Percentiles rank a stretch among this genome's conserved stretches.
These are phyloP conservation scores for Penicillium mononematosum DNA, from an alignment of 495 filamentous ascomycete species.

Conservation along the genomic window DNA sequence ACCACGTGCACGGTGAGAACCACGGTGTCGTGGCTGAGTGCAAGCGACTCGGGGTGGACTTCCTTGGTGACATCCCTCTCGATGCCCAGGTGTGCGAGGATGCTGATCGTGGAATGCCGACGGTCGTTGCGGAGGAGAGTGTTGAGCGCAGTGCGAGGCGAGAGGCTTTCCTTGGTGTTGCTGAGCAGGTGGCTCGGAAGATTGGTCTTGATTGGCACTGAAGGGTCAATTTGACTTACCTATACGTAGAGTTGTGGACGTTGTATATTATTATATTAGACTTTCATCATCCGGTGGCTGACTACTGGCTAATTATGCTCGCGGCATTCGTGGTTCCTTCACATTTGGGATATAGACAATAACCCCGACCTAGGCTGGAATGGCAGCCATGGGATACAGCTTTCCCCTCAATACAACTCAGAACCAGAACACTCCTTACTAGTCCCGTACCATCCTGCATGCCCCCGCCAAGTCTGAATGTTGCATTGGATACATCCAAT, in stretches of 20 bases:
- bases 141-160: constrained; percentile 69
- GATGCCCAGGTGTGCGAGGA: constrained; percentile 85
- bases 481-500: no score
- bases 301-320: neutral
- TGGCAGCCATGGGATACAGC: no score
- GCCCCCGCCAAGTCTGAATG: no score
- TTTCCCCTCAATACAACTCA: no score
- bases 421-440: no score
- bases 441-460: no score
- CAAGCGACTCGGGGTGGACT: constrained; percentile 62
- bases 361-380: no score
- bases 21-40: constrained; percentile 57
- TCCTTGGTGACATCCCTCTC: constrained; percentile 88
- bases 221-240: constrained; percentile 13
- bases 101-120: constrained; percentile 85
- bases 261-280: constrained; percentile 10
- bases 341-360: neutral
- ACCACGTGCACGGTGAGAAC: constrained; percentile 43
- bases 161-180: constrained; percentile 68
- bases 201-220: constrained; percentile 38
- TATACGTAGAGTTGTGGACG: neutral
- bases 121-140: constrained; percentile 82
- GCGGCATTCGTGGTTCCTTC: neutral
- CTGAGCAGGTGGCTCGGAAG: constrained; percentile 58
- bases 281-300: neutral